These are phyloP conservation scores for Physcomitrellopsis africana DNA, from an alignment of 225 moss, liverwort and hornwort species.

Conservation along the genomic window DNA sequence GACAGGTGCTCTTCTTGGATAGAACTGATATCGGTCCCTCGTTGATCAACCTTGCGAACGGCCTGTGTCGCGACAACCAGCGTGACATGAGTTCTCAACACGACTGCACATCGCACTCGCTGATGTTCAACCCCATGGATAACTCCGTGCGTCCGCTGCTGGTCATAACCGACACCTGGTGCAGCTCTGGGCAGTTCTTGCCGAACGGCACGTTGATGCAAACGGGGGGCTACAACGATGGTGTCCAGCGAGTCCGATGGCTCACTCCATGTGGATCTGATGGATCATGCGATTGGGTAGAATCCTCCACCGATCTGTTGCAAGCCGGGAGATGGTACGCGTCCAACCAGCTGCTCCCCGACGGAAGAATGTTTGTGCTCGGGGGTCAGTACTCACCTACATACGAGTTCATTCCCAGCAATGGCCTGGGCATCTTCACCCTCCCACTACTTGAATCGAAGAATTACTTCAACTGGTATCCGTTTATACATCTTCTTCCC, in stretches of 20 bases:
- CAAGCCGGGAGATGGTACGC: conserved; percentile 78
- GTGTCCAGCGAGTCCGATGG: conserved; percentile 63
- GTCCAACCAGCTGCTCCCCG: conserved; percentile 83
- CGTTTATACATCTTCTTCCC: conserved; percentile 81
- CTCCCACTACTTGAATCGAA: conserved; percentile 54
- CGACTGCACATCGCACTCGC: conserved; percentile 85
- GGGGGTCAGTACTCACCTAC: conserved; percentile 63
- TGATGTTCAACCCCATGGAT: conserved; percentile 62
- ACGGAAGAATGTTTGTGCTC: conserved; percentile 77
- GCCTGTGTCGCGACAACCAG: conserved; percentile 47
- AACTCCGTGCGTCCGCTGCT: conserved; percentile 59
- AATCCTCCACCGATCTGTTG: conserved; percentile 45
- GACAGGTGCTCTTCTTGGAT: conserved; percentile 77
- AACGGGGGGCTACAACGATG: conserved; percentile 74
- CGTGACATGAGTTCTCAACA: conserved; percentile 28
- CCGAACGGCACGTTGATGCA: conserved; percentile 81
- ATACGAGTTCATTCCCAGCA: conserved; percentile 74
- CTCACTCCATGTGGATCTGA: conserved; percentile 68
- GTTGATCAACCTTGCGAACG: conserved; percentile 53
- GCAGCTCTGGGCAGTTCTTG: conserved; percentile 78
- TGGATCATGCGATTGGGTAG: conserved; percentile 81
- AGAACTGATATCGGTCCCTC: conserved; percentile 74
- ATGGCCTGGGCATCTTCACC: conserved; percentile 56
- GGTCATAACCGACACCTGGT: conserved; percentile 72
- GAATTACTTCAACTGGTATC: conserved; percentile 78